phyloP scores from a whole-genome alignment of 2,329 filamentous ascomycete species.

The Didymella arachidicola region DNA sequence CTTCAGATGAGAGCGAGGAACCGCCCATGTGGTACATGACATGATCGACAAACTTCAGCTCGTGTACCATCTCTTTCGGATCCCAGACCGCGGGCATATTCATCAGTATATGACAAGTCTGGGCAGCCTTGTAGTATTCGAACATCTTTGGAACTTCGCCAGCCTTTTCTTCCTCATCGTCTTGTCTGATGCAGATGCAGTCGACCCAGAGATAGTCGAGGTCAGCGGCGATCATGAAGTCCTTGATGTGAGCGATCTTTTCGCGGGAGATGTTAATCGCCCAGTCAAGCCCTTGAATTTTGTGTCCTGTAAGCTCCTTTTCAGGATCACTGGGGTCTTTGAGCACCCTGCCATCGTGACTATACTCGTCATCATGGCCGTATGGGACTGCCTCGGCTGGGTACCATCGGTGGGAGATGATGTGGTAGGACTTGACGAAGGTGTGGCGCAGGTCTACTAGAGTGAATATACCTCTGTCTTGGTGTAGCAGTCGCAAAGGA shows the following conservation, averaged over 20 bases:
- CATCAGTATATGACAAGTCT: background rate
- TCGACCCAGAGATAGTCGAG: background rate
- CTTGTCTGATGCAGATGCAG: slow-evolving; percentile 2
- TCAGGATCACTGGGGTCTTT: background rate
- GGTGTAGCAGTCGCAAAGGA: background rate
- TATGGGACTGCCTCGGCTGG: background rate
- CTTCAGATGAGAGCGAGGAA: background rate
- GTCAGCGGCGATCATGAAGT: background rate
- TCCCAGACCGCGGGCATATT: background rate
- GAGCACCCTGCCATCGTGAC: background rate
- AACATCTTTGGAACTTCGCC: background rate
- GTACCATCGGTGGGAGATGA: slow-evolving; percentile 1
- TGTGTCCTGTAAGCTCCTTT: background rate
- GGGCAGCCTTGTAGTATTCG: background rate
- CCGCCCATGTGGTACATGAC: background rate
- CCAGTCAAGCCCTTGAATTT: background rate
- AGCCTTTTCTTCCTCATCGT: background rate
- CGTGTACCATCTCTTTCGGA: background rate
- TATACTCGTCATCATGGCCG: background rate
- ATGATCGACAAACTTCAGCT: background rate
- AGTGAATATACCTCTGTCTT: background rate
- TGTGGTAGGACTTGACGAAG: background rate
- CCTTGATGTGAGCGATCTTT: background rate
- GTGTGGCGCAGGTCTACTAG: background rate
- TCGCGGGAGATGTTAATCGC: background rate